Percentiles rank a stretch among this genome's conserved stretches.
phyloP scores from a whole-genome alignment of 2,329 filamentous ascomycete species.

The Acephala macrosclerotiorum region DNA sequence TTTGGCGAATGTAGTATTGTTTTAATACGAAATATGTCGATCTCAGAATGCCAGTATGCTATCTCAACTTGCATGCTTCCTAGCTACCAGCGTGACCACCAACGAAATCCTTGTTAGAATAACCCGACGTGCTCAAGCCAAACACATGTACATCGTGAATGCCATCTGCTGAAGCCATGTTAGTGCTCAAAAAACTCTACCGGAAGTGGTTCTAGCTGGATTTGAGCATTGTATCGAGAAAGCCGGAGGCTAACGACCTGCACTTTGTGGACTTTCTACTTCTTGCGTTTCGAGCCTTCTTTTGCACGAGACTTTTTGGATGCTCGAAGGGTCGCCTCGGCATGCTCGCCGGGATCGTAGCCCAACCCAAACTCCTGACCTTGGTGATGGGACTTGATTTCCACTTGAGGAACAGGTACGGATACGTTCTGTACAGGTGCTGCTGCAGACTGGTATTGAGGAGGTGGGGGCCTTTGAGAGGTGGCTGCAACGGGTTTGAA shows the following conservation, averaged over 20 bases:
- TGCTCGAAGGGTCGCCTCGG: neutral
- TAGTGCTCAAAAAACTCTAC: neutral
- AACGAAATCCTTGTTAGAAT: too few species aligned
- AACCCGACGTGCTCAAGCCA: too few species aligned
- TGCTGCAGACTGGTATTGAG: neutral
- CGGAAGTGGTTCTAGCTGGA: slow-evolving; percentile 57
- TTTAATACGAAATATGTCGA: too few species aligned
- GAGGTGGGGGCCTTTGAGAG: neutral
- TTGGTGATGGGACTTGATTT: neutral
- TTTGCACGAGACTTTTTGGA: neutral
- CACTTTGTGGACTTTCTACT: neutral
- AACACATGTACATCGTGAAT: too few species aligned
- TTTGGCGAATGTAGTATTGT: too few species aligned
- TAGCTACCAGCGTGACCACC: too few species aligned
- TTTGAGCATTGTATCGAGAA: neutral
- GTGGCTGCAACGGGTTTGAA: neutral
- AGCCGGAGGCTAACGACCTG: neutral
- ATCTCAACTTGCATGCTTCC: too few species aligned
- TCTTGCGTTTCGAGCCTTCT: neutral
- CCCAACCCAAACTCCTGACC: neutral
- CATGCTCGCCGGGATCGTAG: neutral
- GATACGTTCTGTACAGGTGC: neutral
- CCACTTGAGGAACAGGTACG: neutral
- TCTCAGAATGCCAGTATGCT: too few species aligned
- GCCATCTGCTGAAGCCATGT: too few species aligned